Conservation (phyloP, 23 red algal species). For the Gracilaria domingensis region DNA sequence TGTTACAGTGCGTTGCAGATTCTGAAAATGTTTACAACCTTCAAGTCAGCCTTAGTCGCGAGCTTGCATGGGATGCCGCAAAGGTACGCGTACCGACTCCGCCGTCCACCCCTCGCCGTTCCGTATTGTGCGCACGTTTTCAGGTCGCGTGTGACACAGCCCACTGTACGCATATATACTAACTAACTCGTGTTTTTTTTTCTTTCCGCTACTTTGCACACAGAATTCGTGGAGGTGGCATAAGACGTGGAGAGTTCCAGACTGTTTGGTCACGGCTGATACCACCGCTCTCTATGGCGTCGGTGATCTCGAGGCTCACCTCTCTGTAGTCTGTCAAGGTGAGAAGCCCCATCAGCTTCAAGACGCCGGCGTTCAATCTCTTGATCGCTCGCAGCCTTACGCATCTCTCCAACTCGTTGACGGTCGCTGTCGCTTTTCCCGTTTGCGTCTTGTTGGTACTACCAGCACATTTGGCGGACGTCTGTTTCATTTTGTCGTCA, state of each 20-base stretch:
- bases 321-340: conserved; percentile 71
- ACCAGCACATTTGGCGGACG: conserved; percentile 79
- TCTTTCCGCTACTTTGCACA: neutral
- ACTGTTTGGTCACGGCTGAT: conserved; percentile 70
- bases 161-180: neutral
- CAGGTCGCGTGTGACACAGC: too few relatives aligned
- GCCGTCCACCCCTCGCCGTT: too few relatives aligned
- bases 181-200: neutral
- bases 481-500: conserved; percentile 79
- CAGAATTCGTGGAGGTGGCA: conserved; percentile 87
- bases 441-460: conserved; percentile 82
- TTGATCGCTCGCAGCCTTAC: conserved; percentile 59
- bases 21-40: conserved; percentile 59
- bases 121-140: too few relatives aligned
- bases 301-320: conserved; percentile 64
- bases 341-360: conserved; percentile 62
- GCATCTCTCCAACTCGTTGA: conserved; percentile 66
- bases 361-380: conserved; percentile 75
- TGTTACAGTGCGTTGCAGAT: conserved; percentile 60
- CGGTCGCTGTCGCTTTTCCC: conserved; percentile 82
- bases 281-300: conserved; percentile 23
- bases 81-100: conserved; percentile 21
- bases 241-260: conserved; percentile 93
- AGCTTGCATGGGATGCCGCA: conserved; percentile 71
- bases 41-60: conserved; percentile 56